A percentile compares a stretch with the other conserved stretches of the same genome.
These are phyloP conservation scores for Candida railenensis DNA, from an alignment of 805 yeast genomes.

Conservation along the genomic window DNA sequence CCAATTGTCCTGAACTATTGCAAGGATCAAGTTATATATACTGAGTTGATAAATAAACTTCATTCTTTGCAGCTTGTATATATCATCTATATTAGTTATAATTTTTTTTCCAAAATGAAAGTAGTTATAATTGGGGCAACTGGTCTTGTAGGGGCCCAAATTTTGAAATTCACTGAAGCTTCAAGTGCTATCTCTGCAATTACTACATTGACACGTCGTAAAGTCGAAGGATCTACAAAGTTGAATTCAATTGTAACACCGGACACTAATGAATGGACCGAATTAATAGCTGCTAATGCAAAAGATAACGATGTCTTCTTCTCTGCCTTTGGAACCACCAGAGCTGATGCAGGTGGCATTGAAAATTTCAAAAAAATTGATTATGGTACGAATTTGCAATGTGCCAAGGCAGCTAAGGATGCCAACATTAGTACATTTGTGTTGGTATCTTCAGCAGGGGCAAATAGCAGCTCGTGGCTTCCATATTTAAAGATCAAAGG, in stretches of 20 bases:
- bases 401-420: conserved; percentile 73
- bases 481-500: conserved; percentile 73
- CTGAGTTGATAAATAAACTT: too few relatives aligned
- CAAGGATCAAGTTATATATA: too few relatives aligned
- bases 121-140: conserved; percentile 62
- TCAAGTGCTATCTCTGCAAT: conserved; percentile 38
- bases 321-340: conserved; percentile 76
- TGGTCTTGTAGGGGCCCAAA: conserved; percentile 68
- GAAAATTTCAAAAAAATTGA: conserved; percentile 72
- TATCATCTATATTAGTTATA: too few relatives aligned
- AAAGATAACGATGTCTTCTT: conserved; percentile 45
- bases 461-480: conserved; percentile 52
- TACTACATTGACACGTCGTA: conserved; percentile 53
- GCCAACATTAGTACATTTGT: conserved; percentile 69
- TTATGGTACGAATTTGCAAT: conserved; percentile 63
- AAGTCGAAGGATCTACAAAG: conserved; percentile 24
- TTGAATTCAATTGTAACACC: conserved; percentile 40
- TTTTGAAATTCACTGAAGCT: conserved; percentile 45
- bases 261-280: conserved; percentile 54
- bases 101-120: too few relatives aligned
- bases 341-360: conserved; percentile 66
- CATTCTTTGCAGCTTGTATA: too few relatives aligned
- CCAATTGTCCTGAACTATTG: too few relatives aligned
- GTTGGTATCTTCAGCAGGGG: conserved; percentile 66
- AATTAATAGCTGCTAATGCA: conserved; percentile 26